Evolutionary conservation across 2,329 filamentous ascomycete species (phyloP).

Genomic region (Trichoderma sp.): DNA sequence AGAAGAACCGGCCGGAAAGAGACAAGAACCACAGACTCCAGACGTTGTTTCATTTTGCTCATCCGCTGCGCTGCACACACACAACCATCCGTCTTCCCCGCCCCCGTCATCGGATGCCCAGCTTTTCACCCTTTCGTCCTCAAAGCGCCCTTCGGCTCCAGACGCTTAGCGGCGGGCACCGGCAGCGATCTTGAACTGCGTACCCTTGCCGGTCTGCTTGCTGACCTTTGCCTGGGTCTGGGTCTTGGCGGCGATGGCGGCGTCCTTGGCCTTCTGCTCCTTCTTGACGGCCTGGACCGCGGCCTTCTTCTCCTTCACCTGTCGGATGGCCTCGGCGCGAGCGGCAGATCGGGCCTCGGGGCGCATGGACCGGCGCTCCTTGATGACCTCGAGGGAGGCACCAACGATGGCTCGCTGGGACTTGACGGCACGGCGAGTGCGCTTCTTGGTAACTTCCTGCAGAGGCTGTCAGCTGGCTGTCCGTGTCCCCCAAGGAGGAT

Average conservation of each 20-base stretch:
- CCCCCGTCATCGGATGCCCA: background rate
- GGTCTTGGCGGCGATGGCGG: slow-evolving; percentile 73
- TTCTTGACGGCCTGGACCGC: slow-evolving; percentile 90
- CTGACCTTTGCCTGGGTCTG: slow-evolving; percentile 78
- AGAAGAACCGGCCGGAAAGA: slow-evolving; percentile 49
- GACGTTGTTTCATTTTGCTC: slow-evolving; percentile 29
- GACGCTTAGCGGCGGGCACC: slow-evolving; percentile 74
- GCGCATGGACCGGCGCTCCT: slow-evolving; percentile 94
- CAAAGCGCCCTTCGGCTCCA: slow-evolving; percentile 7
- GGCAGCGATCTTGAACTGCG: slow-evolving; percentile 80
- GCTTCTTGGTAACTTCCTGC: slow-evolving; percentile 99
- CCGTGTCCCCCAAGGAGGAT: background rate
- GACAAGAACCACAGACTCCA: slow-evolving; percentile 48
- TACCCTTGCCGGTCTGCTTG: slow-evolving; percentile 97
- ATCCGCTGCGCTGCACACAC: slow-evolving; percentile 10
- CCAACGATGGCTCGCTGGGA: slow-evolving; percentile 98
- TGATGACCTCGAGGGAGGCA: slow-evolving; percentile 99
- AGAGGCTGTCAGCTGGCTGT: slow-evolving; percentile 45
- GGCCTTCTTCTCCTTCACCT: slow-evolving; percentile 98
- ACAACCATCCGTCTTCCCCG: background rate
- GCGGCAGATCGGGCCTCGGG: slow-evolving; percentile 94
- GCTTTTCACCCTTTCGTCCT: background rate
- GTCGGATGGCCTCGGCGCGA: slow-evolving; percentile 88
- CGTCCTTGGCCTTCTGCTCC: slow-evolving; percentile 97
- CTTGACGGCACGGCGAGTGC: slow-evolving; percentile 97